These are phyloP conservation scores for Starmera caribaea DNA, from an alignment of 805 yeast genomes.

Conservation along the genomic window DNA sequence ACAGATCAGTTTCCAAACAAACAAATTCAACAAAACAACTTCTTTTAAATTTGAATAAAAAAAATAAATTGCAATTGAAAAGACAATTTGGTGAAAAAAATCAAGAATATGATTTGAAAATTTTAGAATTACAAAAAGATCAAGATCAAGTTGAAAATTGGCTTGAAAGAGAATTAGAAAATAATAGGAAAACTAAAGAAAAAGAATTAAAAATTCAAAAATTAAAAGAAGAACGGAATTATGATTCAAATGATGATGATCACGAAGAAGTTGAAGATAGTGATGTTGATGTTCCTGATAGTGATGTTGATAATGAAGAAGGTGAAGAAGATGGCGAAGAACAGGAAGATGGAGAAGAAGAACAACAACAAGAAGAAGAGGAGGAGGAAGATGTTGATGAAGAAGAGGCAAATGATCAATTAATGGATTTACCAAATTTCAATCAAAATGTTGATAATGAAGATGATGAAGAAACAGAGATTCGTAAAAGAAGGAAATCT, in stretches of 20 bases:
- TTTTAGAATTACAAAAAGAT: conserved; percentile 14
- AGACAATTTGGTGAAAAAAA: conserved; percentile 40
- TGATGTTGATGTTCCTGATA: conserved; percentile 4
- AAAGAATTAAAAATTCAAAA: conserved; percentile 22
- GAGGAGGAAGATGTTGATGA: conserved; percentile 1
- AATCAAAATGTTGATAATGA: conserved; percentile 5
- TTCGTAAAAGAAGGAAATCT: not conserved
- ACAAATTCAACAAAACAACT: conserved; percentile 20
- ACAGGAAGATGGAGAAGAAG: conserved; percentile 5
- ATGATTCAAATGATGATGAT: conserved; percentile 6
- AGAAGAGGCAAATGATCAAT: conserved; percentile 4
- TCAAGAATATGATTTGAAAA: conserved; percentile 30
- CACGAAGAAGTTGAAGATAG: conserved; percentile 5
- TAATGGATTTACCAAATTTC: conserved; percentile 2
- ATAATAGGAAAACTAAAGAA: conserved; percentile 19
- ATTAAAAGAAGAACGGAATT: conserved; percentile 6
- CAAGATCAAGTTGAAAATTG: conserved; percentile 14
- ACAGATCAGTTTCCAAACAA: conserved; percentile 2
- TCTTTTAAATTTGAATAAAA: conserved; percentile 28
- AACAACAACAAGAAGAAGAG: conserved; percentile 5
- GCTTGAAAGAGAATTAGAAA: conserved; percentile 13
- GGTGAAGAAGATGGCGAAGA: conserved; percentile 5
- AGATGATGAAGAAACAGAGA: conserved; percentile 5
- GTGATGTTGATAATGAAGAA: conserved; percentile 2
- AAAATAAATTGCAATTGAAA: conserved; percentile 40